A percentile compares a stretch with the other conserved stretches of the same genome.
Conservation (phyloP, 345 rosid species). For the Trapa bicornis region DNA sequence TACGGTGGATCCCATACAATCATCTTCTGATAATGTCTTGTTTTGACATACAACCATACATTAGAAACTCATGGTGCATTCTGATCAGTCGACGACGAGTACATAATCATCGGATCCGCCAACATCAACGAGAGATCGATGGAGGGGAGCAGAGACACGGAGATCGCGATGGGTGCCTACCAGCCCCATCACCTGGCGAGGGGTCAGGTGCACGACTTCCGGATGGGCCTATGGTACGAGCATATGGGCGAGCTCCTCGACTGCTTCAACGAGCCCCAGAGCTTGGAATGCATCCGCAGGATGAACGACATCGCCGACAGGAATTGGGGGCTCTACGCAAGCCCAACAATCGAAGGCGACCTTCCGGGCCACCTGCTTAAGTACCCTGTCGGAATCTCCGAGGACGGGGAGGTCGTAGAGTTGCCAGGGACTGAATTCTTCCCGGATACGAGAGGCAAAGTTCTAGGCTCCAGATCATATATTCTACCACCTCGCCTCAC, state of each 20-base stretch:
- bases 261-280: slow-evolving; percentile 25
- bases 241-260: slow-evolving; percentile 33
- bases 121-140: slow-evolving; percentile 43
- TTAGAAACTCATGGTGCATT: no score
- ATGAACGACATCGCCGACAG: slow-evolving; percentile 26
- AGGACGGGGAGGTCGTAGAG: slow-evolving; percentile 20
- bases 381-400: slow-evolving; percentile 21
- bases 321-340: slow-evolving; percentile 27
- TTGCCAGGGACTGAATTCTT: slow-evolving; percentile 24
- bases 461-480: slow-evolving; percentile 25
- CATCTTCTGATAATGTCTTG: no score
- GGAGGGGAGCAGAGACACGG: slow-evolving; percentile 39
- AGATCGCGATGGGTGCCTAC: slow-evolving; percentile 37
- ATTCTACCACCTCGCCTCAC: slow-evolving; percentile 27
- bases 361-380: slow-evolving; percentile 33
- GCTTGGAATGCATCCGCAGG: slow-evolving; percentile 22
- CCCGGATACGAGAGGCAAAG: slow-evolving; percentile 30
- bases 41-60: no score
- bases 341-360: slow-evolving; percentile 23
- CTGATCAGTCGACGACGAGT: slow-evolving; percentile 31
- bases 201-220: slow-evolving; percentile 34
- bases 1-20: slow-evolving; percentile 1
- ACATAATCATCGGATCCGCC: slow-evolving; percentile 34
- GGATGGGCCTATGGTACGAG: slow-evolving; percentile 31
- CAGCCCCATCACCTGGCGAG: slow-evolving; percentile 31